phyloP scores from a whole-genome alignment of 495 filamentous ascomycete genomes.

The Penicillium cinerascens region DNA sequence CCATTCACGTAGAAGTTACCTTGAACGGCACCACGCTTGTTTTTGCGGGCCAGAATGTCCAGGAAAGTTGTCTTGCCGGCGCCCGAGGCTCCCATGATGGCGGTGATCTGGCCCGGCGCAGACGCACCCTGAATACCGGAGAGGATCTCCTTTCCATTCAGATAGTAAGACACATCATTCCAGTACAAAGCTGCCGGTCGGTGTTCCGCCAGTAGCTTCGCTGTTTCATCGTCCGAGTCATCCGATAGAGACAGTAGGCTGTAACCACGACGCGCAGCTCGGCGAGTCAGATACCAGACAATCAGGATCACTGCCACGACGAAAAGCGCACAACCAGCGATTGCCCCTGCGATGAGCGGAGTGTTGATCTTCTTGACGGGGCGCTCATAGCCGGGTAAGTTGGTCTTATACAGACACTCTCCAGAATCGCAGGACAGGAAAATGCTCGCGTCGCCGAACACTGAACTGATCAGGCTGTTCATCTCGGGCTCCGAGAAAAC shows the following conservation, averaged over 20 bases:
- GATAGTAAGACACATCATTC: conserved; percentile 77
- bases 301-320: conserved; percentile 77
- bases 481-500: conserved; percentile 83
- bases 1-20: conserved; percentile 95
- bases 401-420: conserved; percentile 88
- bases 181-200: conserved; percentile 87
- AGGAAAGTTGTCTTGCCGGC: conserved; percentile 97
- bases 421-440: conserved; percentile 76
- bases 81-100: conserved; percentile 97
- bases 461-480: conserved; percentile 77
- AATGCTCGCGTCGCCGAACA: conserved; percentile 92
- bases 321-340: conserved; percentile 83
- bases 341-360: conserved; percentile 89
- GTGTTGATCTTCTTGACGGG: conserved; percentile 96
- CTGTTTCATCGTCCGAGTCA: conserved; percentile 84
- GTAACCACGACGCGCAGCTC: conserved; percentile 59
- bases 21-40: conserved; percentile 76
- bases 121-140: conserved; percentile 77
- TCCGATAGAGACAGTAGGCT: conserved; percentile 74
- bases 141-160: conserved; percentile 87
- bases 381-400: conserved; percentile 85
- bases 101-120: conserved; percentile 84
- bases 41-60: conserved; percentile 95
- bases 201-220: conserved; percentile 83
- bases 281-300: conserved; percentile 85